Base-by-base conservation (phyloP, 2,329 filamentous ascomycete species). In the Metarhizium anisopliae region DNA sequence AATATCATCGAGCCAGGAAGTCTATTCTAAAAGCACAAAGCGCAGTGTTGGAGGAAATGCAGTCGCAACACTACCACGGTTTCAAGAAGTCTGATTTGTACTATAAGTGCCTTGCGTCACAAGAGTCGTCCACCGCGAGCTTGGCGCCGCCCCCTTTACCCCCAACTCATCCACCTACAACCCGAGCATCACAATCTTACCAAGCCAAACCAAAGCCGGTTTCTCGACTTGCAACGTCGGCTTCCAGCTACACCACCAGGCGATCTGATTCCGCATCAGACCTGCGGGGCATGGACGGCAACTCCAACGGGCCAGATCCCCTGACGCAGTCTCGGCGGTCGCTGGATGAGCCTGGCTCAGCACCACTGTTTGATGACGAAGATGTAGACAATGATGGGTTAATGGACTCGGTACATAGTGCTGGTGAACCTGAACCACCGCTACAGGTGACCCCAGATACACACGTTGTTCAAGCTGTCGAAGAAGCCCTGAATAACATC, bases 31-130 rank as follows among this genome's bases (percentile, higher is more conserved):
- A 82, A 59, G 86, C 89, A 0, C 94, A 99, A 68, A 93, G 89
- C 18, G 80, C 83, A 2, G 87, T 92, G 0, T 79, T 96, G 56
- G 89, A 95, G 58, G 85, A 89, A 63, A 89, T 99, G 83, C 86
- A 91, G 64, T 83, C 84, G 25, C 83, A 81, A 14, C 83, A 95
- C 66, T 94, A 94, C 60, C 84, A 87, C 18, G 83, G 82, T 20
- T 99, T 99, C 75, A 95, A 92, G 66, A 89, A 85, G 62, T 96
- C 94, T 0, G 94, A 97, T 66, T 72, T 99, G 0, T 99, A 91
- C 68, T 97, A 94, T 76, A 99, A 99, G 69, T 96, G 92, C 67
- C 78, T 99, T 1, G 90, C 93, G 7, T 89, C 93, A 13, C 90
- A 95, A 64, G 91, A 96, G 70, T 79, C 82, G 47, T 56, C 55